A percentile compares a stretch with the other conserved stretches of the same genome.
Conservation (phyloP, 371 early-diverging fungal genomes). For the Mortierella sp. region DNA sequence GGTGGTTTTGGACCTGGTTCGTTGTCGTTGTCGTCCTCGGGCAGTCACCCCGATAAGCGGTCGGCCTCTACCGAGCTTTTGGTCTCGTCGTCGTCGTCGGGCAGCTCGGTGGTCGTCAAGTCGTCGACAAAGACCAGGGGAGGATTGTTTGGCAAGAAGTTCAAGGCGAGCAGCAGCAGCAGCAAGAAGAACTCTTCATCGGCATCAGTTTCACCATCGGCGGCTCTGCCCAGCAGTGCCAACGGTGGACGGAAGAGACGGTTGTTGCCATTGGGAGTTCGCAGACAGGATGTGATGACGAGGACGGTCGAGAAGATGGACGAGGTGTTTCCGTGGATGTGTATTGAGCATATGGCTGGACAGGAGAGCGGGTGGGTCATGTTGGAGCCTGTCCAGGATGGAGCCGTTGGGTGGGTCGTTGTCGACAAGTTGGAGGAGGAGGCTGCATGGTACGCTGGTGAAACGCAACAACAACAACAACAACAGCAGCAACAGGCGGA, state of each 20-base stretch:
- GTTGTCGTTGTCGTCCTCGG: constrained; percentile 27
- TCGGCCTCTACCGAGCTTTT: neutral
- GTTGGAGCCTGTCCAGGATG: constrained; percentile 54
- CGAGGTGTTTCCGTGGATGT: constrained; percentile 58
- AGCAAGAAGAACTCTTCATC: constrained; percentile 11
- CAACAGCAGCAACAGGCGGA: neutral
- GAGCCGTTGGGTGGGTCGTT: constrained; percentile 52
- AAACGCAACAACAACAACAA: neutral
- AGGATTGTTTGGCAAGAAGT: constrained; percentile 43
- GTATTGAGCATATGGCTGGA: constrained; percentile 56
- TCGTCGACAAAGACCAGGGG: constrained; percentile 9
- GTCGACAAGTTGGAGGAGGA: constrained; percentile 48
- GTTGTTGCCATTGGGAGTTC: constrained; percentile 37
- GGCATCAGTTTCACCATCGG: neutral
- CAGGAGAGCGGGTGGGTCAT: constrained; percentile 54
- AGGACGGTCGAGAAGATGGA: constrained; percentile 48
- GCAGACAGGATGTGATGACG: constrained; percentile 53
- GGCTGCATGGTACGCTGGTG: neutral
- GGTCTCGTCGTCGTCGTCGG: too few relatives aligned
- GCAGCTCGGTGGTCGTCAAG: neutral
- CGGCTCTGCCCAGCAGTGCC: neutral
- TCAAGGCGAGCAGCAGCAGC: constrained; percentile 22
- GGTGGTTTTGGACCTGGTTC: constrained; percentile 55
- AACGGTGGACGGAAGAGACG: constrained; percentile 30
- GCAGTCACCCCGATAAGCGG: constrained; percentile 6